Conservation (phyloP, 176 grass and related monocot genomes). For the Musa schizocarpa region DNA sequence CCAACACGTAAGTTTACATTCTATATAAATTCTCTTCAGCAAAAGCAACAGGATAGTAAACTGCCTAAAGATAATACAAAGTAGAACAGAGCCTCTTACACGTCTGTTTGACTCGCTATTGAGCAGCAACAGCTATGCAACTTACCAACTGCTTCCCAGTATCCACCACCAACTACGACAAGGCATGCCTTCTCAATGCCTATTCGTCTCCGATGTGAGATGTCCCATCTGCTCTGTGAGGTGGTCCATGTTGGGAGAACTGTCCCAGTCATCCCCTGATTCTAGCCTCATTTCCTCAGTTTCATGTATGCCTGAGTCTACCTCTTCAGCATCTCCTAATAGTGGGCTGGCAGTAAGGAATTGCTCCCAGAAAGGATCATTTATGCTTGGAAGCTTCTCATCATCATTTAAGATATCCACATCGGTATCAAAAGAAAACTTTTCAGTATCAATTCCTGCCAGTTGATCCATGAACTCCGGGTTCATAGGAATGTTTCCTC, state of each 20-base stretch:
- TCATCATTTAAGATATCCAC: slow-evolving; percentile 1
- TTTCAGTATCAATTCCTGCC: background rate
- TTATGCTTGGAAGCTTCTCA: slow-evolving; percentile 63
- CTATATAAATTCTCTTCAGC: no score
- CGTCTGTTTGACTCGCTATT: no score
- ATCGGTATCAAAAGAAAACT: slow-evolving; percentile 3
- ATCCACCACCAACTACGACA: background rate
- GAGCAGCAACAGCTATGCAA: no score
- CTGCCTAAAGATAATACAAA: no score
- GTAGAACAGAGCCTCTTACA: no score
- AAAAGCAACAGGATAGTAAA: no score
- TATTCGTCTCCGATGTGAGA: slow-evolving; percentile 45
- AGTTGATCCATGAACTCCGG: slow-evolving; percentile 32
- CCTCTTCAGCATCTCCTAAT: slow-evolving; percentile 47
- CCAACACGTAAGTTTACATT: no score
- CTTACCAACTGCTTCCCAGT: no score
- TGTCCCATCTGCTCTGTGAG: slow-evolving; percentile 87
- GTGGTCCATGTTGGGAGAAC: slow-evolving; percentile 32
- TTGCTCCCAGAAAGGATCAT: slow-evolving; percentile 93
- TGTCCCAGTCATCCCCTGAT: background rate
- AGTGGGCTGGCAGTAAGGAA: slow-evolving; percentile 55
- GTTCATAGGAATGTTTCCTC: slow-evolving; percentile 5
- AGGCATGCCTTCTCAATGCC: slow-evolving; percentile 5
- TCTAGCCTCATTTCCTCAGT: background rate
- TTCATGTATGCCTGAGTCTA: slow-evolving; percentile 41